phyloP scores from a whole-genome alignment of 352 stramenopile genomes.

The Phytopythium delawarense region DNA sequence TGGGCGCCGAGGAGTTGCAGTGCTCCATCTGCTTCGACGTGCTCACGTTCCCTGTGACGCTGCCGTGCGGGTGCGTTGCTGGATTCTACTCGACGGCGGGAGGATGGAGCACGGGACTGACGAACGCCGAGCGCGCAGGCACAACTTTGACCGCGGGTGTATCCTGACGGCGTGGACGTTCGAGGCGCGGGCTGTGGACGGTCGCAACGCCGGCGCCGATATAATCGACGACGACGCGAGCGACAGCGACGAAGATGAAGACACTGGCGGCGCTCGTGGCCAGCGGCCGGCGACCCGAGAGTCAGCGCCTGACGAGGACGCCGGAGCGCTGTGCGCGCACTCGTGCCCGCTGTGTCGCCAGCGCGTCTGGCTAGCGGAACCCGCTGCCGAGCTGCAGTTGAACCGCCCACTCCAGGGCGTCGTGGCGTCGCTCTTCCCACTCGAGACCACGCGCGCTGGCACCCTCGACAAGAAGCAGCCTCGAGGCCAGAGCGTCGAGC shows the following conservation, averaged over 20 bases:
- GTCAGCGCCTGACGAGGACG: not conserved
- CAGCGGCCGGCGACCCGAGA: slow-evolving; percentile 1
- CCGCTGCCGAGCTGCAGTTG: slow-evolving; percentile 40
- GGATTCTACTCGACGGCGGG: not conserved
- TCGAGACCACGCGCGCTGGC: slow-evolving; percentile 31
- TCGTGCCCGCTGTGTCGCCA: slow-evolving; percentile 70
- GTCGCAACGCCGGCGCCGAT: not conserved
- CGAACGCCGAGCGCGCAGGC: slow-evolving; percentile 22
- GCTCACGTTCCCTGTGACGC: slow-evolving; percentile 64
- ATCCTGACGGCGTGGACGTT: slow-evolving; percentile 63
- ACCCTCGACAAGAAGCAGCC: slow-evolving; percentile 41
- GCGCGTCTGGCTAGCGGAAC: slow-evolving; percentile 14
- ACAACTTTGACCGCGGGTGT: slow-evolving; percentile 82
- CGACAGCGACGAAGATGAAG: slow-evolving; percentile 9
- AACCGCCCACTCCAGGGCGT: slow-evolving; percentile 65
- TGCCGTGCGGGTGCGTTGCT: slow-evolving; percentile 54
- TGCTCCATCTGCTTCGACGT: slow-evolving; percentile 82
- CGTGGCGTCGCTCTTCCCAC: slow-evolving; percentile 53
- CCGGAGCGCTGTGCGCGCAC: slow-evolving; percentile 12
- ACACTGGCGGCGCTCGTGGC: not conserved
- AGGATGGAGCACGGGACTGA: not conserved
- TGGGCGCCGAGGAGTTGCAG: slow-evolving; percentile 42
- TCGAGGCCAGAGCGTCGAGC: not conserved
- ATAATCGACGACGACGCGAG: not conserved
- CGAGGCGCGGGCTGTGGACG: slow-evolving; percentile 6